A percentile compares a stretch with the other conserved stretches of the same genome.
Evolutionary conservation across 495 filamentous ascomycete species (phyloP).

Genomic region (Hypoxylon trugodes): DNA sequence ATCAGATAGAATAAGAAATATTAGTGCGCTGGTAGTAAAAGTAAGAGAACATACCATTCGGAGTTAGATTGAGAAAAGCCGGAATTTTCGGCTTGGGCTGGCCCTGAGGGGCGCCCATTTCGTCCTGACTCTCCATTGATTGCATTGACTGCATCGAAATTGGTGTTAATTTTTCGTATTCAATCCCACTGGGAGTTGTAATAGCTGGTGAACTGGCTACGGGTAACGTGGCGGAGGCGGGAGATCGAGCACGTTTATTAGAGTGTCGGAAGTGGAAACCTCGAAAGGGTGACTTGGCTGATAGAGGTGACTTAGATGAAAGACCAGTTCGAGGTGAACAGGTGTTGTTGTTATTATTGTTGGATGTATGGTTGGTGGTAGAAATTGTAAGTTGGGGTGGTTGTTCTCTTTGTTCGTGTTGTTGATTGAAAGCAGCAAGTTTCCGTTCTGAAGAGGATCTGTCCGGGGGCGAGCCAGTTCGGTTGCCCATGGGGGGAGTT

Average conservation of each 20-base stretch:
- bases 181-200: conserved; percentile 25
- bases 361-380: conserved; percentile 3
- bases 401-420: too few relatives aligned
- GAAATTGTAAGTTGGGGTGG: conserved; percentile 37
- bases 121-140: too few relatives aligned
- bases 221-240: conserved; percentile 44
- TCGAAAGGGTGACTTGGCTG: conserved; percentile 39
- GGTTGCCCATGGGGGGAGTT: neutral
- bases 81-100: conserved; percentile 49
- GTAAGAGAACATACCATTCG: conserved; percentile 42
- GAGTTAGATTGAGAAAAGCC: conserved; percentile 51
- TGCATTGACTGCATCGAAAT: conserved; percentile 20
- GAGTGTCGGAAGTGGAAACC: conserved; percentile 33
- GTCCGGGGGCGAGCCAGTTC: conserved; percentile 30
- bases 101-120: too few relatives aligned
- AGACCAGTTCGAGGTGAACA: too few relatives aligned
- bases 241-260: conserved; percentile 54
- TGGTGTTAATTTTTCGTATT: conserved; percentile 41
- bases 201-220: conserved; percentile 40
- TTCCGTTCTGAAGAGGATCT: conserved; percentile 18
- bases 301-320: too few relatives aligned
- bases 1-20: neutral
- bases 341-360: too few relatives aligned
- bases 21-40: neutral
- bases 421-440: conserved; percentile 1